These are phyloP conservation scores for Microdochium bolleyi DNA, from an alignment of 2,329 filamentous ascomycete species.

Conservation along the genomic window DNA sequence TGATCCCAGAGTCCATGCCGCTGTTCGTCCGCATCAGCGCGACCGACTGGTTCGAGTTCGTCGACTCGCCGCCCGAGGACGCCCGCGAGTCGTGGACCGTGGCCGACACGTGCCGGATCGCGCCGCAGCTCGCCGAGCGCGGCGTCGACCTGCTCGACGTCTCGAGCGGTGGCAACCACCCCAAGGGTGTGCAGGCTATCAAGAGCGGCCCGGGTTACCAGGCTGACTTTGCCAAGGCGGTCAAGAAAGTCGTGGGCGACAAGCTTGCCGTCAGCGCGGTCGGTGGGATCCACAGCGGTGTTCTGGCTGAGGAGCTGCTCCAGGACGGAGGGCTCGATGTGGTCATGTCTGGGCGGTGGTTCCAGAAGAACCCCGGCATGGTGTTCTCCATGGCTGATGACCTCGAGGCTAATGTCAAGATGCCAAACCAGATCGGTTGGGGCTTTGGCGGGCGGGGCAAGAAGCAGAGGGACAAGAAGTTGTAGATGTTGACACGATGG, in stretches of 20 bases:
- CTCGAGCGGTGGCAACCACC: constrained; percentile 54
- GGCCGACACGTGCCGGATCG: constrained; percentile 51
- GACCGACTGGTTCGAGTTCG: constrained; percentile 59
- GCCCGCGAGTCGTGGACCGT: constrained; percentile 50
- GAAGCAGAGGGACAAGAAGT: constrained; percentile 1
- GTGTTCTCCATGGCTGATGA: constrained; percentile 50
- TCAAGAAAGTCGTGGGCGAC: constrained; percentile 60
- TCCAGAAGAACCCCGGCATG: constrained; percentile 50
- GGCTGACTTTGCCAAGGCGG: constrained; percentile 52
- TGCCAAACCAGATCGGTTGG: constrained; percentile 48
- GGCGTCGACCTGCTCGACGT: constrained; percentile 68
- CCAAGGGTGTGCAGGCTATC: constrained; percentile 35
- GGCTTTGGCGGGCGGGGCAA: constrained; percentile 35
- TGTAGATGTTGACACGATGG: no score
- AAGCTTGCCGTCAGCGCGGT: constrained; percentile 48
- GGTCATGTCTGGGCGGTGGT: constrained; percentile 40
- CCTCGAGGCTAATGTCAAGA: constrained; percentile 32
- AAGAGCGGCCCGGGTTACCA: constrained; percentile 55
- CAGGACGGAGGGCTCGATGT: constrained; percentile 33
- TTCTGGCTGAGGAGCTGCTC: constrained; percentile 39
- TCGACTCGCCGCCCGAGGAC: constrained; percentile 18
- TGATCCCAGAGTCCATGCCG: constrained; percentile 56
- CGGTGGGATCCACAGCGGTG: constrained; percentile 37
- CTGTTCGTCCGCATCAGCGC: constrained; percentile 61
- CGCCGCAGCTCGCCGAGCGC: constrained; percentile 47